Percentiles rank a stretch among this genome's conserved stretches.
Evolutionary conservation across 2,329 filamentous ascomycete species (phyloP).

Genomic region (Botrytis fabae): DNA sequence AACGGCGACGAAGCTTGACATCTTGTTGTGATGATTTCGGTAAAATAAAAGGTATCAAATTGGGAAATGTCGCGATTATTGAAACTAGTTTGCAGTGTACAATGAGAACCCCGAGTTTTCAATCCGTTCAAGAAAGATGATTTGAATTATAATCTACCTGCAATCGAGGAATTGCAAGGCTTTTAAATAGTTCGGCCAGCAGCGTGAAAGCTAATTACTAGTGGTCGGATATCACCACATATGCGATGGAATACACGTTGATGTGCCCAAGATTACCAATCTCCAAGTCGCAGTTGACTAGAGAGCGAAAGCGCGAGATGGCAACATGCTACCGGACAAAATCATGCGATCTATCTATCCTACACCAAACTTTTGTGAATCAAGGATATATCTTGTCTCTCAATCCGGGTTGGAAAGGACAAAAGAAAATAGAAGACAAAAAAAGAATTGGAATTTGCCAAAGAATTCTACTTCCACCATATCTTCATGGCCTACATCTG

Average conservation of each 20-base stretch:
- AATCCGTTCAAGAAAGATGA: not conserved
- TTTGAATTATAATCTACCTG: not conserved
- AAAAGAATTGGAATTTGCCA: not conserved
- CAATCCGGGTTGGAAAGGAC: not conserved
- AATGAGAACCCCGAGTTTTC: not conserved
- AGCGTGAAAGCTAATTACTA: not conserved
- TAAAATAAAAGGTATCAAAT: not conserved
- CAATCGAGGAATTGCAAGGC: not conserved
- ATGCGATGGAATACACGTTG: not conserved
- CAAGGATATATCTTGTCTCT: not conserved
- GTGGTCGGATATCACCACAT: not conserved
- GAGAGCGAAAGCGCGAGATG: not conserved
- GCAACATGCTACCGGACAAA: not conserved
- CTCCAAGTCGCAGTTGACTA: too few relatives aligned
- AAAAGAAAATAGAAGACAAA: not conserved
- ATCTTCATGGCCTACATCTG: not conserved
- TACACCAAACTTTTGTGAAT: not conserved
- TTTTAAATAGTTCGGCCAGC: not conserved
- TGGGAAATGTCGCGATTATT: not conserved
- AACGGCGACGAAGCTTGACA: slow-evolving; percentile 25
- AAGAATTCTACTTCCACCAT: not conserved
- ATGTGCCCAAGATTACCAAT: not conserved
- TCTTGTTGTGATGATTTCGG: not conserved
- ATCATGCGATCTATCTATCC: not conserved
- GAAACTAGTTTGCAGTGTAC: not conserved